Percentiles rank a stretch among this genome's conserved stretches.
phyloP scores from a whole-genome alignment of 2,329 filamentous ascomycete genomes.

The Phaeophleospora eucalypticola region DNA sequence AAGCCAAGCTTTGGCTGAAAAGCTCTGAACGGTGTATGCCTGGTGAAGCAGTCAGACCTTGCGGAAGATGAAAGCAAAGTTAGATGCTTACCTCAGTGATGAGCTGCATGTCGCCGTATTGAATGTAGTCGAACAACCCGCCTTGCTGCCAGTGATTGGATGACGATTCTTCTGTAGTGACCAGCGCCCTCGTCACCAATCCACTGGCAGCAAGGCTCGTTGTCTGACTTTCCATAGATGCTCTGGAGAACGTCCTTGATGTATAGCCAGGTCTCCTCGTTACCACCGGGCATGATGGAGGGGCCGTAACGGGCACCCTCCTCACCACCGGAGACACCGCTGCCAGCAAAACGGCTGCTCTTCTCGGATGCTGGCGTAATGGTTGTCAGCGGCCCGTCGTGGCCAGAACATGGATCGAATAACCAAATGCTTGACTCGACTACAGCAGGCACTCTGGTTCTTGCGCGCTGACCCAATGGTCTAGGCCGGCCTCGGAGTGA shows the following conservation, averaged over 20 bases:
- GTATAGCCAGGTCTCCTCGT: conserved; percentile 94
- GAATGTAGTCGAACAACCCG: conserved; percentile 99
- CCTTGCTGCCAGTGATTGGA: no score
- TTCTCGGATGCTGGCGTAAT: no score
- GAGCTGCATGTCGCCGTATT: conserved; percentile 99
- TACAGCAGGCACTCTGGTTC: not conserved
- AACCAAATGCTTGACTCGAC: no score
- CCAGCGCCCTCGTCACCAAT: conserved; percentile 98
- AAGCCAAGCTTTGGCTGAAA: no score
- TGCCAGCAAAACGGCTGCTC: conserved; percentile 92
- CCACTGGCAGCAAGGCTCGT: conserved; percentile 98
- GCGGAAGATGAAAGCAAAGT: not conserved
- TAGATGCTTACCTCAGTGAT: conserved; percentile 79
- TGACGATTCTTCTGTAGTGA: conserved; percentile 99
- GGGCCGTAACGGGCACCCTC: conserved; percentile 97
- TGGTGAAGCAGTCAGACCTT: conserved; percentile 38
- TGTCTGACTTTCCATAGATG: conserved; percentile 95
- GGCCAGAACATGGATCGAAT: no score
- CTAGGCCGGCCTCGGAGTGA: not conserved
- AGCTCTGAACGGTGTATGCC: conserved; percentile 99
- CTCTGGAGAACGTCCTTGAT: conserved; percentile 99
- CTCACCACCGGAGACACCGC: conserved; percentile 97
- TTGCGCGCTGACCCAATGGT: not conserved
- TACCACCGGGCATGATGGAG: conserved; percentile 97
- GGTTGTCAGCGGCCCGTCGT: no score